Evolutionary conservation across 2,329 filamentous ascomycete genomes (phyloP), one percentile per base, ranked within the genome.

Genomic region (Hypomyces rosellus): DNA sequence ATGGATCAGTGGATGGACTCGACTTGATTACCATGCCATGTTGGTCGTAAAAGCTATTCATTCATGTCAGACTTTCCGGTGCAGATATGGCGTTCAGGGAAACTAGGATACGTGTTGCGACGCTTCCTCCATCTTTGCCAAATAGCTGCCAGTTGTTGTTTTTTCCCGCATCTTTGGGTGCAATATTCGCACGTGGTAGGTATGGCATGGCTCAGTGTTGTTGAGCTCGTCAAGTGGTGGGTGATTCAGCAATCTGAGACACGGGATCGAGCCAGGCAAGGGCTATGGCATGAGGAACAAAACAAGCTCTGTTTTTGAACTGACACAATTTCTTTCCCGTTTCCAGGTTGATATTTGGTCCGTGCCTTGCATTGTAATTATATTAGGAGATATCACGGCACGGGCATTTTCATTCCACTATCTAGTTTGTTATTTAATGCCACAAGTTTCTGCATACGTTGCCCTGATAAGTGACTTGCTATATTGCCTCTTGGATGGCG

Each of bases 11-110:
- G 38, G 9, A 40, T 20, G 38, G 38, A 40, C 38, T 40, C n/a
- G 45, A 22, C 5, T 34, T 47, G 40, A 40, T 40, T 40, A 40
- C 38, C 9, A 40, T 40, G 38, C 20, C 38, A 40, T 40, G 38
- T 40, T 40, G 38, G 38, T 40, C 38, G 20, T 5, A 40, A 40
- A 20, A 40, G 30, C 13, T 34, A 42, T 42, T 4, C 34, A 33
- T 33, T 22, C 16, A 37, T 38, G 16, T 4, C 9, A 36, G 45
- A 22, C 40, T 20, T 25, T 42, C 16, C n/a, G 42, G 18, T 46
- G 34, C 36, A 47, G 40, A 51, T 42, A 48, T 25, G 51, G 48
- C 30, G 52, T 50, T 53, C 34, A 36, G 45, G 53, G 43, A 42
- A 34, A 34, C 33, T 46, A 40, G 40, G 48, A 50, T 42, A 22